Percentiles rank a stretch among this genome's conserved stretches.
phyloP scores from a whole-genome alignment of 2,329 filamentous ascomycete genomes.

The Beauveria asiatica region DNA sequence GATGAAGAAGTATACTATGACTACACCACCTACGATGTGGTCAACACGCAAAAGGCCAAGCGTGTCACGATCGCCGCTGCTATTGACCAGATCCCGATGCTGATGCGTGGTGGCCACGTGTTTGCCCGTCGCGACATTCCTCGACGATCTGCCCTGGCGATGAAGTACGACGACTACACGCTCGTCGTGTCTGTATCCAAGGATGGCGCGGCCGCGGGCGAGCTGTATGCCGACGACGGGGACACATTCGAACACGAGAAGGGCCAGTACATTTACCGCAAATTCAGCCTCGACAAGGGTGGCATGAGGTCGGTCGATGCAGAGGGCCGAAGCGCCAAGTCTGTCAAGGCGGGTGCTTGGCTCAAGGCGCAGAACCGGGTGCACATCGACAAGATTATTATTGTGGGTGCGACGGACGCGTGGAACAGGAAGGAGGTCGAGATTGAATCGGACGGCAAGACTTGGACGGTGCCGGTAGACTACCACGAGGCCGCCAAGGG shows the following conservation, averaged over 20 bases:
- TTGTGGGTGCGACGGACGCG: slow-evolving; percentile 67
- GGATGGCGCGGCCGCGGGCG: slow-evolving; percentile 55
- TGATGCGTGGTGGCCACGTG: slow-evolving; percentile 91
- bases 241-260: slow-evolving; percentile 82
- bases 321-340: slow-evolving; percentile 43
- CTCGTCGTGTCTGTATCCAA: slow-evolving; percentile 67
- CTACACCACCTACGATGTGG: slow-evolving; percentile 79
- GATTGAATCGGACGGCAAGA: slow-evolving; percentile 44
- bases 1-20: slow-evolving; percentile 89
- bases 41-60: slow-evolving; percentile 62
- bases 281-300: slow-evolving; percentile 57
- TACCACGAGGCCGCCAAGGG: slow-evolving; percentile 43
- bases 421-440: slow-evolving; percentile 61
- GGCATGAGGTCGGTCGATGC: slow-evolving; percentile 64
- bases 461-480: slow-evolving; percentile 50
- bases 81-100: slow-evolving; percentile 75
- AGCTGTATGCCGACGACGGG: slow-evolving; percentile 86
- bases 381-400: slow-evolving; percentile 70
- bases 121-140: slow-evolving; percentile 84
- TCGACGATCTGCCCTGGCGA: slow-evolving; percentile 74
- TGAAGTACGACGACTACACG: slow-evolving; percentile 94
- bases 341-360: slow-evolving; percentile 57
- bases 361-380: slow-evolving; percentile 72
- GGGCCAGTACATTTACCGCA: slow-evolving; percentile 81
- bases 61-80: slow-evolving; percentile 64